These are phyloP conservation scores for Quercus mongolica DNA, from an alignment of 306 rosid species.

Conservation along the genomic window DNA sequence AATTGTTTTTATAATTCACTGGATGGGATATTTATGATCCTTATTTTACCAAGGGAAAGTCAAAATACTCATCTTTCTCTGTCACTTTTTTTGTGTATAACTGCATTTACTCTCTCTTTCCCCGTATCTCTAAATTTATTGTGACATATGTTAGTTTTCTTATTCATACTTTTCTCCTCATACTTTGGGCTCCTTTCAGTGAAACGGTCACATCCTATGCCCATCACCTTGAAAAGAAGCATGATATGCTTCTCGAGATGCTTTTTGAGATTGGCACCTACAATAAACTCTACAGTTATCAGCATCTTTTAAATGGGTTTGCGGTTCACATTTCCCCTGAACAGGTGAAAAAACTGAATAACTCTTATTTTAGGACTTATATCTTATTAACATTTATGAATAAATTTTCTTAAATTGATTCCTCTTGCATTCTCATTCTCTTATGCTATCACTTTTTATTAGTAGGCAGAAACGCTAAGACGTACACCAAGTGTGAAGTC, in stretches of 20 bases:
- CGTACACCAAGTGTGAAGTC: constrained; percentile 85
- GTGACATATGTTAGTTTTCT: constrained; percentile 15
- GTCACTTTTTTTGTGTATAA: background rate
- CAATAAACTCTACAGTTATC: constrained; percentile 83
- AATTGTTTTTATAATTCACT: background rate
- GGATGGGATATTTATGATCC: background rate
- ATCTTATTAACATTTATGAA: constrained; percentile 2
- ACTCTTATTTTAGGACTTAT: constrained; percentile 16
- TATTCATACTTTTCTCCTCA: constrained; percentile 2
- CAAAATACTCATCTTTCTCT: background rate
- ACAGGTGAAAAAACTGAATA: constrained; percentile 75
- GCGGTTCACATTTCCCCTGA: constrained; percentile 84
- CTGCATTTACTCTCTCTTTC: constrained; percentile 5
- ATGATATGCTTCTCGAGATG: constrained; percentile 90
- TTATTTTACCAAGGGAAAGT: background rate
- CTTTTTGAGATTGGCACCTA: constrained; percentile 79
- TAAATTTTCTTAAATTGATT: constrained; percentile 11
- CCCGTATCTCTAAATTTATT: constrained; percentile 9
- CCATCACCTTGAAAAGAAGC: constrained; percentile 83
- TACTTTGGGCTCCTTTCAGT: constrained; percentile 44
- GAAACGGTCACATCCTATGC: constrained; percentile 79
- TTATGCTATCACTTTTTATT: constrained; percentile 44
- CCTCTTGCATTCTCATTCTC: constrained; percentile 32
- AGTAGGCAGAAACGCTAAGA: constrained; percentile 96
- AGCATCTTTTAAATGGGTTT: constrained; percentile 97